Conservation (phyloP, 192 early-diverging fungal species). For the Pilaira anomala region DNA sequence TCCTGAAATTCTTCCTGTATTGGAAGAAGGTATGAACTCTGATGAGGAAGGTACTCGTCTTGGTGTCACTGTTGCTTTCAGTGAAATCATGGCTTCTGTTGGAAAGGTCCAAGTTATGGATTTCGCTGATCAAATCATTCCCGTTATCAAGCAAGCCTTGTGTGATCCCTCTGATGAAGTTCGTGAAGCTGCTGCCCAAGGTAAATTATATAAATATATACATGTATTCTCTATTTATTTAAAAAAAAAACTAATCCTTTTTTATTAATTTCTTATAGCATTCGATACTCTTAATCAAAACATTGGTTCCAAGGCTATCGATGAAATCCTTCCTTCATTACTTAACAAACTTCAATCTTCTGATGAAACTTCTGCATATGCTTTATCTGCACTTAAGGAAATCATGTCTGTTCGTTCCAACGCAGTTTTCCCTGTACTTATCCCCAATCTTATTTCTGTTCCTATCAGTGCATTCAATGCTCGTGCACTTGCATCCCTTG, state of each 20-base stretch:
- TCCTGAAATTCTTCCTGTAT: constrained; percentile 84
- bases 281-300: constrained; percentile 93
- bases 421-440: constrained; percentile 97
- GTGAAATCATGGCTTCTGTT: constrained; percentile 87
- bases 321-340: constrained; percentile 86
- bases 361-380: constrained; percentile 61
- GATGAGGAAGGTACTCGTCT: constrained; percentile 70
- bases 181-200: constrained; percentile 88
- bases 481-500: constrained; percentile 80
- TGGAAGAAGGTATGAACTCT: constrained; percentile 77
- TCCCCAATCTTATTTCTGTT: constrained; percentile 85
- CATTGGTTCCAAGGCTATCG: constrained; percentile 89
- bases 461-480: constrained; percentile 94
- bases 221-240: too few relatives aligned
- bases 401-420: constrained; percentile 96
- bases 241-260: not conserved
- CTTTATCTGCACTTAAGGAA: constrained; percentile 93
- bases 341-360: constrained; percentile 70
- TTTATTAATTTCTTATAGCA: constrained; percentile 46
- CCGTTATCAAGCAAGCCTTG: constrained; percentile 79
- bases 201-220: constrained; percentile 19
- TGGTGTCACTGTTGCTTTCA: constrained; percentile 90
- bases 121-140: constrained; percentile 81
- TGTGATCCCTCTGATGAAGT: constrained; percentile 83
- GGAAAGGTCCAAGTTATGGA: constrained; percentile 77